Percentiles rank a stretch among this genome's conserved stretches.
Conservation (phyloP, 2,329 filamentous ascomycete genomes). For the Parafenestella ontariensis region DNA sequence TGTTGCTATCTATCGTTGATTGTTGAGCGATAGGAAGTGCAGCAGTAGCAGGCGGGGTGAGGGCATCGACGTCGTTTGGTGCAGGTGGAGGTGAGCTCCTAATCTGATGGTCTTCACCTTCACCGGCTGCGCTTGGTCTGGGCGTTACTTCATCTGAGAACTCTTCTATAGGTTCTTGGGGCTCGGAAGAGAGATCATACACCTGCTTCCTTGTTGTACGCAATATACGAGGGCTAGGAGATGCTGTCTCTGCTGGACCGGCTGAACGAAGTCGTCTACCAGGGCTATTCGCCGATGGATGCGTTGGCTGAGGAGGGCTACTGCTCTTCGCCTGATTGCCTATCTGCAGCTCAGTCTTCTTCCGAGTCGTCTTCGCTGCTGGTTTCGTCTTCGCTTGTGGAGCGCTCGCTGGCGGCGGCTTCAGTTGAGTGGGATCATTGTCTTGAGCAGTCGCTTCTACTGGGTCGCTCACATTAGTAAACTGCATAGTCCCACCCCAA, state of each 20-base stretch:
- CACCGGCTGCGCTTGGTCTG: not conserved
- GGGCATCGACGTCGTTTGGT: conserved; percentile 6
- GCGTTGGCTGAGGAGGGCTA: conserved; percentile 7
- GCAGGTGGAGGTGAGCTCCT: conserved; percentile 18
- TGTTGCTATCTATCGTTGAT: conserved; percentile 19
- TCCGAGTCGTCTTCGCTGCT: conserved; percentile 2
- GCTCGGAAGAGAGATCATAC: conserved; percentile 10
- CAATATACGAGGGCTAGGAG: conserved; percentile 21
- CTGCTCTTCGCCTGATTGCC: not conserved
- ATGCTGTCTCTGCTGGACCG: conserved; percentile 1
- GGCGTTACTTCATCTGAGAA: conserved; percentile 7
- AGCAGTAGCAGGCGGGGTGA: conserved; percentile 1
- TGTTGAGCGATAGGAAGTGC: conserved; percentile 14
- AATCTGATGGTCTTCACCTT: conserved; percentile 5
- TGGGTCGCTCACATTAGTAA: conserved; percentile 20
- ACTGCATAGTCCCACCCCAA: conserved; percentile 8
- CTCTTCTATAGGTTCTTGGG: conserved; percentile 1
- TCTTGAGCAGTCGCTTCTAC: conserved; percentile 1
- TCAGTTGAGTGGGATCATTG: conserved; percentile 1
- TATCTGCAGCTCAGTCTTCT: conserved; percentile 1
- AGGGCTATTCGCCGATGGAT: conserved; percentile 10
- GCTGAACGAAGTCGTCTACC: conserved; percentile 8
- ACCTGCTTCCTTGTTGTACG: conserved; percentile 19
- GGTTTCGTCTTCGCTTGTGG: conserved; percentile 4
- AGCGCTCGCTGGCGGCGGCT: conserved; percentile 10